phyloP scores from a whole-genome alignment of 1,284 basidiomycete species.

The Apiotrichum laibachii region DNA sequence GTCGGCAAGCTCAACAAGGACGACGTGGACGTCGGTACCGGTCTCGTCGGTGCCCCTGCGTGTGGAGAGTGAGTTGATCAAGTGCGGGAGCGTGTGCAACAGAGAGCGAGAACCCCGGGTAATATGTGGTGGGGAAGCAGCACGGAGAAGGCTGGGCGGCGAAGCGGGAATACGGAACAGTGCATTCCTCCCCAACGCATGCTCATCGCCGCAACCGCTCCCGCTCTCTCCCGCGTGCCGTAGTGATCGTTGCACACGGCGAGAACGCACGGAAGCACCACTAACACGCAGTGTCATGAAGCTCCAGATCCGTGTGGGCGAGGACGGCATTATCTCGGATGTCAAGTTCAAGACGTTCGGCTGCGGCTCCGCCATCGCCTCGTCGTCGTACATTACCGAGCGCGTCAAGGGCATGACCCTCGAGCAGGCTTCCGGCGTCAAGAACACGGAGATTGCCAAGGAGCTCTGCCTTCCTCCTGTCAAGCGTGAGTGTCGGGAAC shows the following conservation, averaged over 20 bases:
- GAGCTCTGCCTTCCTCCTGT: slow-evolving; percentile 94
- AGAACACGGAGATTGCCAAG: slow-evolving; percentile 99
- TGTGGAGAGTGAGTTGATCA: slow-evolving; percentile 9
- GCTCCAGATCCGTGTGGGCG: slow-evolving; percentile 95
- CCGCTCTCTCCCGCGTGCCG: no score
- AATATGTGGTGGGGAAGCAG: no score
- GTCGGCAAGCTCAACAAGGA: slow-evolving; percentile 57
- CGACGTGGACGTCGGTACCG: slow-evolving; percentile 68
- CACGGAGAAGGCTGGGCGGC: no score
- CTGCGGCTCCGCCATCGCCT: slow-evolving; percentile 86
- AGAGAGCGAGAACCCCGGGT: no score
- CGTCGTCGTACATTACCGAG: slow-evolving; percentile 96
- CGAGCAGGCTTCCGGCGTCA: slow-evolving; percentile 94
- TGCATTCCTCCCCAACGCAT: no score
- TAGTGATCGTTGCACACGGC: no score
- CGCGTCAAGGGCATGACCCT: slow-evolving; percentile 91
- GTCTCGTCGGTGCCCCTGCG: slow-evolving; percentile 80
- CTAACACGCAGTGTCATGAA: slow-evolving; percentile 86
- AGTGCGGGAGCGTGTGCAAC: no score
- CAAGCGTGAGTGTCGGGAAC: slow-evolving; percentile 91
- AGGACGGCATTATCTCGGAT: slow-evolving; percentile 85
- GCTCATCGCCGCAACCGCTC: no score
- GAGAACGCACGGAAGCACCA: no score
- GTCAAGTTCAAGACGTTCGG: slow-evolving; percentile 99
- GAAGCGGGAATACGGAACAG: no score